Conservation (phyloP, 2,329 filamentous ascomycete species). For the Alternaria infectoria region DNA sequence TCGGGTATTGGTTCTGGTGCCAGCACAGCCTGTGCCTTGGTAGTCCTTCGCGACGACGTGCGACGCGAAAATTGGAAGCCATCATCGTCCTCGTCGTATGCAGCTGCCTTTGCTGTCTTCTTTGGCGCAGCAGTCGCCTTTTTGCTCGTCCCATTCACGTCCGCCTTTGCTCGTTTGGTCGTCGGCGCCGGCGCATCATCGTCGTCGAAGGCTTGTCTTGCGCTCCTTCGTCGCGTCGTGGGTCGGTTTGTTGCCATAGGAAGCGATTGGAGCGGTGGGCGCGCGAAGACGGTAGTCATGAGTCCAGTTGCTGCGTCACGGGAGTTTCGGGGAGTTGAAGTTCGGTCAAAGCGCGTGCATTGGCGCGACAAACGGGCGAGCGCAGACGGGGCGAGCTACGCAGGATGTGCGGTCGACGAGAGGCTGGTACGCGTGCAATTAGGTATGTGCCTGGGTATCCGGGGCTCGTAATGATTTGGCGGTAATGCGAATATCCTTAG, state of each 20-base stretch:
- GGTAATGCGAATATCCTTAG: slow-evolving; percentile 42
- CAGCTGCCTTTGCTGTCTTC: slow-evolving; percentile 49
- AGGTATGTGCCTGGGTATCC: slow-evolving; percentile 1
- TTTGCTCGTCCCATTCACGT: slow-evolving; percentile 47
- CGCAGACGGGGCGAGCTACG: slow-evolving; percentile 6
- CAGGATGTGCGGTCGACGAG: slow-evolving; percentile 7
- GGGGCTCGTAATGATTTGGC: slow-evolving; percentile 37
- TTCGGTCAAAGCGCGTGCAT: slow-evolving; percentile 47
- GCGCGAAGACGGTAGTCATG: slow-evolving; percentile 46
- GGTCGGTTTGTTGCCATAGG: slow-evolving; percentile 56
- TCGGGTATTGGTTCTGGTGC: slow-evolving; percentile 40
- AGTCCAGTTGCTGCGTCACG: slow-evolving; percentile 36
- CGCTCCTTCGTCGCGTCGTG: slow-evolving; percentile 55
- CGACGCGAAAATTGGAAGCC: slow-evolving; percentile 57
- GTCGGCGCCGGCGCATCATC: slow-evolving; percentile 51
- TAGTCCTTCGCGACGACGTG: slow-evolving; percentile 42
- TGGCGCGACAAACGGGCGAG: slow-evolving; percentile 30
- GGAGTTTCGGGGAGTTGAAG: slow-evolving; percentile 25
- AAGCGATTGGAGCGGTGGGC: slow-evolving; percentile 54
- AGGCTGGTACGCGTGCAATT: slow-evolving; percentile 7
- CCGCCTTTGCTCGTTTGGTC: slow-evolving; percentile 51
- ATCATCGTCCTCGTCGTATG: slow-evolving; percentile 56
- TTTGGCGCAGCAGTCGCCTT: slow-evolving; percentile 42
- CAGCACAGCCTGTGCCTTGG: slow-evolving; percentile 42
- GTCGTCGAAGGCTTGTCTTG: slow-evolving; percentile 52